Evolutionary conservation across 164 flowering plant genomes (phyloP).

Genomic region (Magnolia sinica): DNA sequence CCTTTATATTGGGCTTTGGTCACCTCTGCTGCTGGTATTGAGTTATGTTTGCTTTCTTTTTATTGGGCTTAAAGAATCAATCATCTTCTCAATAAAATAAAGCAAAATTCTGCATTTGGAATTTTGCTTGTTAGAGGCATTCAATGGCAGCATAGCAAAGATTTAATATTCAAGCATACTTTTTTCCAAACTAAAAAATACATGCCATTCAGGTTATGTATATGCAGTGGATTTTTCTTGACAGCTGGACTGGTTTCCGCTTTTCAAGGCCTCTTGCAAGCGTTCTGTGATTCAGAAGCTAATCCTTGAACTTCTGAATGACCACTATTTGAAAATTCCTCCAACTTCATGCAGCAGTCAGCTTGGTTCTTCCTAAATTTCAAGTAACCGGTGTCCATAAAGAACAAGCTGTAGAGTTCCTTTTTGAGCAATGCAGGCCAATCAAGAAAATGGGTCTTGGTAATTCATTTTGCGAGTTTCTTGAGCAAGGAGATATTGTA

Average conservation of each 20-base stretch:
- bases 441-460: constrained; percentile 3
- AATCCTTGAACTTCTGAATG: constrained; percentile 51
- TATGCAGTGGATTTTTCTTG: constrained; percentile 7
- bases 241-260: constrained; percentile 91
- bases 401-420: constrained; percentile 33
- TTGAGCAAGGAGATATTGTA: constrained; percentile 35
- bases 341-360: constrained; percentile 22
- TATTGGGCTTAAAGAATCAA: too few relatives aligned
- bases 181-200: background rate
- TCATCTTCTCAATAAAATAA: background rate
- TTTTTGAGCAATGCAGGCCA: constrained; percentile 26
- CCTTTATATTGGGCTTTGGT: too few relatives aligned
- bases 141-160: background rate
- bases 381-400: constrained; percentile 20
- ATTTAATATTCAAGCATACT: background rate
- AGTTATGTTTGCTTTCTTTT: background rate
- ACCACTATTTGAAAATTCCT: constrained; percentile 27
- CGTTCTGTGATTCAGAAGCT: constrained; percentile 59
- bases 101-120: background rate
- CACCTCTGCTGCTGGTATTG: too few relatives aligned
- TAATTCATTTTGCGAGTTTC: constrained; percentile 31
- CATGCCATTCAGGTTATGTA: background rate
- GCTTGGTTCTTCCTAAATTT: constrained; percentile 20
- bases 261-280: constrained; percentile 81
- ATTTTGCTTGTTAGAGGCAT: background rate